Conservation (phyloP, 2,329 filamentous ascomycete species). For the Aspergillus flavus region DNA sequence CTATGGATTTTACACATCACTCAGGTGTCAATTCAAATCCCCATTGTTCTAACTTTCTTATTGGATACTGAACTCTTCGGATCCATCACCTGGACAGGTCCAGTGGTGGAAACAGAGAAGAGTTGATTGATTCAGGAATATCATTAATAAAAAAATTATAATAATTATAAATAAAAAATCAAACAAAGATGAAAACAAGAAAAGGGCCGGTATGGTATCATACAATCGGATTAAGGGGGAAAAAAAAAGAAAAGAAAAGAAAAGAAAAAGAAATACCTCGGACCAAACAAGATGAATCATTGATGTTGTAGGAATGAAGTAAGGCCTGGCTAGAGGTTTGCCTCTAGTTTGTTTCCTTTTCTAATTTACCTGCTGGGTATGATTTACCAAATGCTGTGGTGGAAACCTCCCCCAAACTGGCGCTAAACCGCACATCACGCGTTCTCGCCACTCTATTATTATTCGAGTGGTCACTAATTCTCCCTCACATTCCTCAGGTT, state of each 20-base stretch:
- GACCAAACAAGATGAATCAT: neutral
- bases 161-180: neutral
- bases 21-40: neutral
- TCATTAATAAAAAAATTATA: neutral
- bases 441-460: conserved; percentile 16
- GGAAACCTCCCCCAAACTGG: neutral
- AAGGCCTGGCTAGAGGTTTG: neutral
- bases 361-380: neutral
- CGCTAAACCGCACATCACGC: conserved; percentile 6
- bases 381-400: neutral
- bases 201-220: conserved; percentile 6
- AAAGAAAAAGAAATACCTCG: neutral
- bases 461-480: conserved; percentile 4
- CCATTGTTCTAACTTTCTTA: conserved; percentile 3
- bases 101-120: conserved; percentile 5
- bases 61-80: conserved; percentile 9
- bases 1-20: conserved; percentile 4
- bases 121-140: neutral
- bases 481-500: conserved; percentile 5
- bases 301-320: neutral
- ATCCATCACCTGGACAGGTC: conserved; percentile 28
- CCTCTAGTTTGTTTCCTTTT: neutral
- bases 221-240: neutral
- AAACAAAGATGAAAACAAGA: neutral
- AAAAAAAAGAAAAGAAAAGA: too few species aligned